phyloP scores from a whole-genome alignment of 306 rosid genomes.

The Lagenaria siceraria region DNA sequence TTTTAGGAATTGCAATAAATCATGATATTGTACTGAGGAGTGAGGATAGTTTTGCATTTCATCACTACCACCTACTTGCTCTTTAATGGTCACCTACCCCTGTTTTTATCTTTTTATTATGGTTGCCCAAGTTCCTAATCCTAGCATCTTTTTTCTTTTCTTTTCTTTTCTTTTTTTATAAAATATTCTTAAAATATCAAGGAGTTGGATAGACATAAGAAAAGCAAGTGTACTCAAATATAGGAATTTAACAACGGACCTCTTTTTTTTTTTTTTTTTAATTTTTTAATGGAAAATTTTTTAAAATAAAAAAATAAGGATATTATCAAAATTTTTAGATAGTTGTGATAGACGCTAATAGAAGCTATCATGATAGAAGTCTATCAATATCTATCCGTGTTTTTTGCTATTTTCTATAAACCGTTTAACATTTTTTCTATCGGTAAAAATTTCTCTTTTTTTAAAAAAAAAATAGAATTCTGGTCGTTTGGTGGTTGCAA shows the following conservation, averaged over 20 bases:
- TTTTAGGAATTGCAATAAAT: neutral
- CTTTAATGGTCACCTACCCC: conserved; percentile 6
- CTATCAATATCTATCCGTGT: no score
- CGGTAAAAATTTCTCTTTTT: no score
- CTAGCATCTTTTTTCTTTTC: neutral
- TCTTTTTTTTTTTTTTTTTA: neutral
- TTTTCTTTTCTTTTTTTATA: neutral
- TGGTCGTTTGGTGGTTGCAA: conserved; percentile 5
- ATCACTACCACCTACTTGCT: conserved; percentile 2
- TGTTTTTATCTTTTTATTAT: neutral
- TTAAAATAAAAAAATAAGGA: no score
- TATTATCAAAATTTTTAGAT: no score
- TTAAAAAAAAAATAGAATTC: no score
- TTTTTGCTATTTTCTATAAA: no score
- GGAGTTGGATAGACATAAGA: neutral
- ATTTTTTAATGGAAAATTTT: no score
- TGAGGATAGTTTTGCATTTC: neutral
- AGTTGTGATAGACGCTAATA: no score
- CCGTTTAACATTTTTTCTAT: no score
- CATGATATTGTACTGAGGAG: neutral
- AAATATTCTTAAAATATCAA: neutral
- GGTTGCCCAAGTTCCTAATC: neutral
- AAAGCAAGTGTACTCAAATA: neutral
- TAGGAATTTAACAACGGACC: neutral
- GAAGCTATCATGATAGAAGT: no score